phyloP scores from a whole-genome alignment of 768 basidiomycete genomes.

The Lentinula sp. region DNA sequence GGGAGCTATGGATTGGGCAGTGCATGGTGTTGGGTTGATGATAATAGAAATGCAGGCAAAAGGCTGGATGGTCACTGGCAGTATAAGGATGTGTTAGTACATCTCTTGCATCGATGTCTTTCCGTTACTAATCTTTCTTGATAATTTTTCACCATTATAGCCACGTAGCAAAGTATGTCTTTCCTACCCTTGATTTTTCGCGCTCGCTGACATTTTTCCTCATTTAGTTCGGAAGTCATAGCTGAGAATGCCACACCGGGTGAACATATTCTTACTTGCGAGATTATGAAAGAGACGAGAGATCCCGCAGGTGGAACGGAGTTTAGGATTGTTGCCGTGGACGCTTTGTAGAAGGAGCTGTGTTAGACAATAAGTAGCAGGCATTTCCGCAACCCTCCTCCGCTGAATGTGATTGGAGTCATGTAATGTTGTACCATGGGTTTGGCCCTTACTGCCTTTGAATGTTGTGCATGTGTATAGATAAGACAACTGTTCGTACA shows the following conservation, averaged over 20 bases:
- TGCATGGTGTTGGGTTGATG: neutral
- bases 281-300: neutral
- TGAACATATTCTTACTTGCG: neutral
- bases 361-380: too few relatives aligned
- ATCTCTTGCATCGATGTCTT: neutral
- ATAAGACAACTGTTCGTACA: too few relatives aligned
- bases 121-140: neutral
- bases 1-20: neutral
- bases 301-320: slow-evolving; percentile 2
- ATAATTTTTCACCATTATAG: neutral
- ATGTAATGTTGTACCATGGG: too few relatives aligned
- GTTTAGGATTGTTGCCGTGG: neutral
- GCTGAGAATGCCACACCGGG: neutral
- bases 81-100: neutral
- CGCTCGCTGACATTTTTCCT: neutral
- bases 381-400: too few relatives aligned
- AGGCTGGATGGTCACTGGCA: neutral
- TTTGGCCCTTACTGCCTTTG: too few relatives aligned
- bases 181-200: neutral
- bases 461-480: too few relatives aligned
- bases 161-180: neutral
- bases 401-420: too few relatives aligned
- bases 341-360: neutral
- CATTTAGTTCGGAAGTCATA: neutral
- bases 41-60: neutral